Evolutionary conservation across 129 eudicot genomes (phyloP), one percentile per base, ranked within the genome.

Genomic region (Gnaphalium uliginosum): DNA sequence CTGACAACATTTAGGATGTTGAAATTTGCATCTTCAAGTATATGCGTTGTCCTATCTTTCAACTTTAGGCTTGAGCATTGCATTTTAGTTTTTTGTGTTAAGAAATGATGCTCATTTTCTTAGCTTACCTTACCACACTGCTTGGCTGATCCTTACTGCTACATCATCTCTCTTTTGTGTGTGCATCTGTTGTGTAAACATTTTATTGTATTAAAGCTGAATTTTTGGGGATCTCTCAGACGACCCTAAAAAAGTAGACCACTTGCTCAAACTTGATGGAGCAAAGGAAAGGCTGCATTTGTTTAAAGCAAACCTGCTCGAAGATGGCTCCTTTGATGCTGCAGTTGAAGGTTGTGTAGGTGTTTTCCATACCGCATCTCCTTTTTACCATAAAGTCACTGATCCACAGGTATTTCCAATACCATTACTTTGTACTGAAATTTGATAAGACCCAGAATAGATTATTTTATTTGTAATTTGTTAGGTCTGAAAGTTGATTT

Each of bases 311-410:
- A 25, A 60, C 66, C 66, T 60, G 33, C 66, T 60, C 25, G 66
- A 60, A 60, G 66, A 60, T 22, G 66, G 61, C 26, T 56, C 61
- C 10, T 56, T 56, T 56, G 61, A 56, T 56, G 66, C 35, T 10
- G 66, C 66, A 60, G 66, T 60, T 60, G 35, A 60, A 60, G 66
- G 66, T 24, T 60, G 35, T 60, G 66, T 19, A 23, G 66, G 66
- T 22, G 66, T 60, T 60, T 60, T 60, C 17, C 66, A 60, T 60
- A 60, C 32, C 24, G 66, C 66, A 8, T 60, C 66, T 60, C 66
- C 66, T 0, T 25, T 60, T 56, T 56, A 56, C 61, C 61, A 56
- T 56, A 56, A 56, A 21, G 26, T 56, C 61, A 56, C 61, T 56
- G 61, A 56, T 56, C 61, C 61, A 56, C 61, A 56, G 61, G 61